A percentile compares a stretch with the other conserved stretches of the same genome.
phyloP scores from a whole-genome alignment of 371 early-diverging fungal genomes.

The Rhizopus sp. region DNA sequence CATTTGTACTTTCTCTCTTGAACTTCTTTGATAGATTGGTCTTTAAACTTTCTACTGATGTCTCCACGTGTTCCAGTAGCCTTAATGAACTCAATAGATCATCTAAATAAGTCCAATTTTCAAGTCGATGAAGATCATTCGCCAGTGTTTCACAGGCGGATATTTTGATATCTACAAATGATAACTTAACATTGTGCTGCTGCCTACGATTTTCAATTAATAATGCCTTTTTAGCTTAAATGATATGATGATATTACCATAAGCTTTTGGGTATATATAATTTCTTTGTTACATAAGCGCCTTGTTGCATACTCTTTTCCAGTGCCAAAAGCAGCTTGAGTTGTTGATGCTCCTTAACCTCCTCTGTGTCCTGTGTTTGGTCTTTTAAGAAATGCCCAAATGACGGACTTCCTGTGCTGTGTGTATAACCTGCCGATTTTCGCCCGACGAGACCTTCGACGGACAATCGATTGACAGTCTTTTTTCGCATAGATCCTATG shows the following conservation, averaged over 20 bases:
- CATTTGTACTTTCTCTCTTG: slow-evolving; percentile 31
- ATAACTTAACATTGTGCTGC: slow-evolving; percentile 51
- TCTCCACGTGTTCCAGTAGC: slow-evolving; percentile 38
- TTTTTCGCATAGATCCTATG: slow-evolving; percentile 36
- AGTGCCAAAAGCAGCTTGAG: slow-evolving; percentile 43
- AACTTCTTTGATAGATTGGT: slow-evolving; percentile 42
- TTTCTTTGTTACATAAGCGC: slow-evolving; percentile 53
- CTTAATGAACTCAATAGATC: slow-evolving; percentile 34
- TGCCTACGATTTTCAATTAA: slow-evolving; percentile 17
- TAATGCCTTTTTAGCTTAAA: neutral
- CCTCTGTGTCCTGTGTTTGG: slow-evolving; percentile 1
- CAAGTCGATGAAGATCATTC: slow-evolving; percentile 34
- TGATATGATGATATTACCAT: slow-evolving; percentile 36
- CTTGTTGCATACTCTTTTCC: slow-evolving; percentile 50
- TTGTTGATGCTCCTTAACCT: slow-evolving; percentile 10
- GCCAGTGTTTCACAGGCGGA: slow-evolving; percentile 51
- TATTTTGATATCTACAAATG: slow-evolving; percentile 57
- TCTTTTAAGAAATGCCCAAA: slow-evolving; percentile 23
- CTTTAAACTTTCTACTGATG: slow-evolving; percentile 35
- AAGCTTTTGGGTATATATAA: slow-evolving; percentile 63
- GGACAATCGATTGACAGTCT: slow-evolving; percentile 32
- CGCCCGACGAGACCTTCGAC: slow-evolving; percentile 33
- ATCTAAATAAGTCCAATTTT: slow-evolving; percentile 38
- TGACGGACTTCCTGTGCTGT: neutral
- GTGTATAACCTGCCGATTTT: slow-evolving; percentile 3